These are phyloP conservation scores for Salvia miltiorrhiza DNA, from an alignment of 257 asterid species.

Conservation along the genomic window DNA sequence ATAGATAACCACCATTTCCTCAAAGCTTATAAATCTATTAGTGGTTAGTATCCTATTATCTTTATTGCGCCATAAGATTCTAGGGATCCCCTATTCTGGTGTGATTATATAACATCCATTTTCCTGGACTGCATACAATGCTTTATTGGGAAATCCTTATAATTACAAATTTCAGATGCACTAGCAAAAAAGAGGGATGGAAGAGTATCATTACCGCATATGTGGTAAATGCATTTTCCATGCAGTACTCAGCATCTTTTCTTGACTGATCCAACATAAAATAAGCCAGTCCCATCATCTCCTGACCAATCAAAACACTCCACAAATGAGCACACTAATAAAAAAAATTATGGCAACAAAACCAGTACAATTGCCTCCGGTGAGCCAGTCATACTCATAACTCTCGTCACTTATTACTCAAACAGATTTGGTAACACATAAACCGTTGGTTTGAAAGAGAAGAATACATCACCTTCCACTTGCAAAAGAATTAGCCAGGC, in stretches of 20 bases:
- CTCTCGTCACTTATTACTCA: background rate
- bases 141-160: background rate
- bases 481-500: too few species aligned
- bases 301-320: constrained; percentile 48
- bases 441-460: constrained; percentile 10
- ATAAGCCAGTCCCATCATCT: constrained; percentile 90
- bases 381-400: constrained; percentile 10
- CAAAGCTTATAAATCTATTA: background rate
- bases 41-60: background rate
- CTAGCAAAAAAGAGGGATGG: background rate
- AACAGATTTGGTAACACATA: background rate
- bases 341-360: background rate
- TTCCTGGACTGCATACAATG: constrained; percentile 2
- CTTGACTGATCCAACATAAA: constrained; percentile 91
- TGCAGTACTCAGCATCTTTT: constrained; percentile 95
- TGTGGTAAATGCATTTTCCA: constrained; percentile 92
- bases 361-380: constrained; percentile 5
- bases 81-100: background rate
- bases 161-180: constrained; percentile 22
- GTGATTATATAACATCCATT: constrained; percentile 2
- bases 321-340: background rate
- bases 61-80: constrained; percentile 2
- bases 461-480: background rate
- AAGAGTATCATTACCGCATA: constrained; percentile 49
- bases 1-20: background rate